Evolutionary conservation across 2,329 filamentous ascomycete genomes (phyloP), one percentile per base, ranked within the genome.

Genomic region (Ascochyta koolunga): DNA sequence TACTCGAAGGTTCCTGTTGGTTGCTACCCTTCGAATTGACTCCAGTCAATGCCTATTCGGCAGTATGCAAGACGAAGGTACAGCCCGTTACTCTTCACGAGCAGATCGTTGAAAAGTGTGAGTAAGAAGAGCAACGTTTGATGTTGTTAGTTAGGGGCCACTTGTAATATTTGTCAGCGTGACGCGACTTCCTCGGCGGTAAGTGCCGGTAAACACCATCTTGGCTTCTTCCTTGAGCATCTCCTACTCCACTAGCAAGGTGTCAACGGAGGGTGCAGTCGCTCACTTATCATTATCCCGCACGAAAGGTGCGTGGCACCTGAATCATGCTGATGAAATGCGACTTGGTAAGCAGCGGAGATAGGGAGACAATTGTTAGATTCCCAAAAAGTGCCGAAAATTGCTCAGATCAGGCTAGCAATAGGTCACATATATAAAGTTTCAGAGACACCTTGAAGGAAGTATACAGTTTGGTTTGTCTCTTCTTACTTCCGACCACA

Each of bases 101-200:
- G 7, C 2, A 27, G 5, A 27, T 6, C 10, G 24, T 27, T 7
- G 24, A 27, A 9, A 9, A 9, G 7, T 9, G 10, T 8, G 24
- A 27, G n/a, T n/a, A n/a, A n/a, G n/a, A n/a, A n/a, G n/a, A n/a
- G n/a, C n/a, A n/a, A n/a, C 5, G 5, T 27, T 27, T 27, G 24
- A 27, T 9, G 24, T 27, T 27, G 24, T 27, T 27, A 9, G 24
- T 27, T n/a, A n/a, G n/a, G n/a, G n/a, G n/a, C n/a, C n/a, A n/a
- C n/a, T n/a, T n/a, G n/a, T n/a, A n/a, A n/a, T n/a, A 11, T 53
- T 53, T 53, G 37, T 53, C 38, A 53, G 43, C 50, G 18, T 15
- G 21, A 22, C 18, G 33, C 18, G 36, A 38, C 13, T 11, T 21
- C 15, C 7, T 32, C 31, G 22, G 40, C 4, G 35, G 27, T 40